Evolutionary conservation across 75 land plant species (phyloP), one percentile per base, ranked within the genome.

Genomic region (Pinus albicaulis): DNA sequence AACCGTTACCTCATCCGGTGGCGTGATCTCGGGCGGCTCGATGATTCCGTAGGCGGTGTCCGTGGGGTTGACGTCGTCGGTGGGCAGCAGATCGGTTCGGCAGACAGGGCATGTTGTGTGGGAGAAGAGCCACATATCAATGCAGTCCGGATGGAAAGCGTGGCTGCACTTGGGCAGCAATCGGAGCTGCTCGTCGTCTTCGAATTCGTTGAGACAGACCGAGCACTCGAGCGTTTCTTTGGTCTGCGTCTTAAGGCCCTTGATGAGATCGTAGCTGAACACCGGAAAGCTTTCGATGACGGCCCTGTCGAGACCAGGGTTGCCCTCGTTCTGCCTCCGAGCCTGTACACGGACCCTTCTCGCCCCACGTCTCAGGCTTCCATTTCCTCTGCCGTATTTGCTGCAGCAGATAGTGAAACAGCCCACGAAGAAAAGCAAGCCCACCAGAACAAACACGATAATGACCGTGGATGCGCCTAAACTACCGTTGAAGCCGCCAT

Each of bases 51-150:
- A 17, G 22, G 16, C 20, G 20, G 60, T 59, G 3, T 20, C 60
- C 15, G 48, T 44, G 1, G 48, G 48, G 48, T 44, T 44, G 8
- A 1, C 48, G 7, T 44, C 48, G 48, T 44, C 6, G 8, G 28
- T 14, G 11, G 74, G 48, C 36, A 63, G 4, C 16, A 79, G 44
- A 60, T 76, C 74, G 48, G 59, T 48, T 20, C 86, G 76, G 53
- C 86, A 85, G 22, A 82, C 34, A 23, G 86, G 86, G 56, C 86
- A 82, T 7, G 86, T 78, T 6, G 86, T 72, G 73, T 85, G 77
- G 8, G 81, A 66, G 11, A 56, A 56, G 57, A 82, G 68, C 85
- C 86, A 85, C 31, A 52, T 57, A 24, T 82, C 86, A 60, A 82
- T 82, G 80, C 85, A 82, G 41, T 68, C 80, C 38, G 48, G 59